These are phyloP conservation scores for Trichoderma hamatum DNA, from an alignment of 2,329 filamentous ascomycete species.

Conservation along the genomic window DNA sequence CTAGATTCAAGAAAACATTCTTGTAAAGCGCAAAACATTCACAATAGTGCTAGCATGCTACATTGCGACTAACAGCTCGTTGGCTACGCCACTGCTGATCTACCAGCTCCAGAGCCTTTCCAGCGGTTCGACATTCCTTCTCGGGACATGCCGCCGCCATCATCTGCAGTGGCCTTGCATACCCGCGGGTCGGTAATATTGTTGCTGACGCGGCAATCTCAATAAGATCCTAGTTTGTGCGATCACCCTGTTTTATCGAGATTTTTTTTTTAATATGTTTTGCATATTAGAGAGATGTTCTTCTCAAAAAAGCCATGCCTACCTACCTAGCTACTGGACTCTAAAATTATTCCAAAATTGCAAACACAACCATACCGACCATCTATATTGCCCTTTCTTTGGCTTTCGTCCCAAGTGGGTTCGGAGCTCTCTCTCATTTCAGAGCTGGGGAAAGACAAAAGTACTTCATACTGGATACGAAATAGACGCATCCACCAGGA, in stretches of 20 bases:
- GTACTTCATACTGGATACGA: neutral
- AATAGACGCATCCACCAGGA: neutral
- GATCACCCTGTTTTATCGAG: neutral
- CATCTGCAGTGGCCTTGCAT: slow-evolving; percentile 1
- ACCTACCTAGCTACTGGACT: neutral
- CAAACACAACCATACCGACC: neutral
- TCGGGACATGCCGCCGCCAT: neutral
- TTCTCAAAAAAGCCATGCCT: neutral
- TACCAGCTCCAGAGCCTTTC: neutral
- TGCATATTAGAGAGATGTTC: neutral
- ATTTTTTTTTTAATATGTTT: neutral
- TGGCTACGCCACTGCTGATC: neutral
- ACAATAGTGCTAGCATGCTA: neutral
- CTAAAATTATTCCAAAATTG: neutral
- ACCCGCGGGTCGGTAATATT: neutral
- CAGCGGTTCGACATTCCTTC: neutral
- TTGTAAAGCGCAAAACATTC: neutral
- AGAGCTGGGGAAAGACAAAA: neutral
- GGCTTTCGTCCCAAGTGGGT: neutral
- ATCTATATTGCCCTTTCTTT: neutral
- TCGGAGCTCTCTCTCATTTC: neutral
- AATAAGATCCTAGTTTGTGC: slow-evolving; percentile 11
- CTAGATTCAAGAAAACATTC: neutral
- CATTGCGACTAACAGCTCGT: neutral
- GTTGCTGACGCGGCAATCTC: slow-evolving; percentile 6